phyloP scores from a whole-genome alignment of 2,329 filamentous ascomycete species.

The Claviceps spartinae region DNA sequence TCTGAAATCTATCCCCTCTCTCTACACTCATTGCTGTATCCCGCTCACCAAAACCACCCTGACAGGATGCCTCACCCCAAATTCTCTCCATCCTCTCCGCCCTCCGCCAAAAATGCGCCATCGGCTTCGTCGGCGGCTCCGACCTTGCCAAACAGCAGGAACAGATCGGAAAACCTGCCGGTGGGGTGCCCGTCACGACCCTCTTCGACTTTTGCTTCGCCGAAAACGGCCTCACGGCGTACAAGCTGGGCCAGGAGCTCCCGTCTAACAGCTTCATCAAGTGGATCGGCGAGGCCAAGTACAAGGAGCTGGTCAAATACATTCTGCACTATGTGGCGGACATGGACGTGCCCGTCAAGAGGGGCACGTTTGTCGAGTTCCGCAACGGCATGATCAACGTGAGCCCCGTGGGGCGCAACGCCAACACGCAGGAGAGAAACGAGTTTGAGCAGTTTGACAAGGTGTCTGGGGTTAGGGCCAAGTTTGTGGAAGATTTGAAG shows the following conservation, averaged over 20 bases:
- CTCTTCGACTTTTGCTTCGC: slow-evolving; percentile 98
- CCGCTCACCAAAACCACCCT: neutral
- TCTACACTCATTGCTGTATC: neutral
- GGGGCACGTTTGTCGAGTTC: slow-evolving; percentile 78
- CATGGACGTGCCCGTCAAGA: slow-evolving; percentile 71
- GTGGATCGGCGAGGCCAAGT: slow-evolving; percentile 74
- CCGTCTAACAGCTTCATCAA: slow-evolving; percentile 76
- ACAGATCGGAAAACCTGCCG: slow-evolving; percentile 59
- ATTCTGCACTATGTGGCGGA: slow-evolving; percentile 74
- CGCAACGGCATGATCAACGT: slow-evolving; percentile 87
- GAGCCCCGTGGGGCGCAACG: slow-evolving; percentile 74
- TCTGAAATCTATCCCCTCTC: neutral
- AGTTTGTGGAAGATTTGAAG: slow-evolving; percentile 62
- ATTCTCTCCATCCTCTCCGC: slow-evolving; percentile 69
- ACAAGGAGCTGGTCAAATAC: slow-evolving; percentile 66
- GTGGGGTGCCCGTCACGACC: slow-evolving; percentile 53
- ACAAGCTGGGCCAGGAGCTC: slow-evolving; percentile 64
- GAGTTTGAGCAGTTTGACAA: slow-evolving; percentile 76
- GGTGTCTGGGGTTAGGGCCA: slow-evolving; percentile 59
- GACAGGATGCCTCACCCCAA: slow-evolving; percentile 56
- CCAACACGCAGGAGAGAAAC: slow-evolving; percentile 62
- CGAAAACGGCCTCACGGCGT: slow-evolving; percentile 91
- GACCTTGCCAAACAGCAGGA: slow-evolving; percentile 92
- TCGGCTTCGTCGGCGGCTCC: slow-evolving; percentile 86
- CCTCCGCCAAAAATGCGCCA: slow-evolving; percentile 76